Base-by-base conservation (phyloP, 352 stramenopile species). In the Globisporangium irregulare region DNA sequence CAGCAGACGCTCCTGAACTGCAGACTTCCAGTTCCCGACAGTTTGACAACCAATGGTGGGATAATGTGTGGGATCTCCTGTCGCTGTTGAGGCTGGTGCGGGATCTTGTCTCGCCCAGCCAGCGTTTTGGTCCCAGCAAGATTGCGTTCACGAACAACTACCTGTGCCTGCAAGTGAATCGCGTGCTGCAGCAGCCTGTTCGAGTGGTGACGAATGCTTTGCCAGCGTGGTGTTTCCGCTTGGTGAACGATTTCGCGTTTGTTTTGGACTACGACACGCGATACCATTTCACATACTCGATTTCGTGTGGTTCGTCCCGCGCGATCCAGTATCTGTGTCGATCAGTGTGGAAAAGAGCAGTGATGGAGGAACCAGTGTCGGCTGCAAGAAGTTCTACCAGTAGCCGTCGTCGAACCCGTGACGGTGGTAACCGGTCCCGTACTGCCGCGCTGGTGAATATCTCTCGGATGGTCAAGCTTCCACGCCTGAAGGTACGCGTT, bases 401-500 rank as follows among this genome's bases (percentile, higher is more conserved):
- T 15, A 54, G 67, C 58, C 72, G 79, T 66, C 76, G 78, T 18
- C 68, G 75, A 29, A 65, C 64, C 46, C 71, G 80, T n/a, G 77
- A 90, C 54, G 69, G 76, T 8, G 68, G 69, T 22, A 77, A 59
- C 72, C 70, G 75, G 0, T 69, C 75, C 0, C 73, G 76, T 1
- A 81, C 81, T 0, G 69, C 75, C 18, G 76, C 74, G 15, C 56
- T 92, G 7, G 71, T 78, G 2, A 86, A 81, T 41, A 73, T 92
- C 32, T 73, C 81, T 1, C 77, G 82, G 55, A 91, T 92, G 73
- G 83, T 89, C 6, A 92, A 91, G 60, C 77, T 93, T 9, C 83
- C 83, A 50, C 86, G 86, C 1, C 67, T 93, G 1, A 93, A 93
- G 71, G 86, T 93, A 3, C 83, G 86, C 12, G 86, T 93, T 9